Conservation (phyloP, 1,284 basidiomycete genomes). For the Polyporus tsugae region DNA sequence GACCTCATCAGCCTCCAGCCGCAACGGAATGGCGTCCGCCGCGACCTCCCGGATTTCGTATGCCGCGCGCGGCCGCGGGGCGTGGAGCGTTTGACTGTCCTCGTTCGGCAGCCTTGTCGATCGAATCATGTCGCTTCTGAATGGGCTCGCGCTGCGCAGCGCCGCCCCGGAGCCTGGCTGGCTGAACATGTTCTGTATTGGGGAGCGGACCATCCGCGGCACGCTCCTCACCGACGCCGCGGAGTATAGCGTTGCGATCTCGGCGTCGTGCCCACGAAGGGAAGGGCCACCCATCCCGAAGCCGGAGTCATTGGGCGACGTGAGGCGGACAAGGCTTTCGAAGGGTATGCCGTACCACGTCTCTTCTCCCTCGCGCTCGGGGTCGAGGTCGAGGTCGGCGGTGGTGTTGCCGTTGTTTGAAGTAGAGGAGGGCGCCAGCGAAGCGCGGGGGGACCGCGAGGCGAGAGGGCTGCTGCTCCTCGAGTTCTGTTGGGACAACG, state of each 20-base stretch:
- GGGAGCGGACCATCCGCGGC: constrained; percentile 51
- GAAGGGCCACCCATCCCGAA: constrained; percentile 44
- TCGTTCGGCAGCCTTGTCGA: constrained; percentile 37
- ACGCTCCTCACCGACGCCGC: constrained; percentile 81
- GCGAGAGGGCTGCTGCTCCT: constrained; percentile 33
- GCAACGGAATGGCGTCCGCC: constrained; percentile 78
- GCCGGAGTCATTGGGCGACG: constrained; percentile 71
- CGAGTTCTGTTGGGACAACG: constrained; percentile 17
- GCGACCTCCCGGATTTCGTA: constrained; percentile 87
- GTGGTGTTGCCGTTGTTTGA: constrained; percentile 22
- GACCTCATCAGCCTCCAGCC: constrained; percentile 69
- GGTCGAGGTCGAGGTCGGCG: constrained; percentile 23
- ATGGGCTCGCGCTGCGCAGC: constrained; percentile 41
- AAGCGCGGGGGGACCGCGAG: constrained; percentile 26
- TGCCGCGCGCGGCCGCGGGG: constrained; percentile 56
- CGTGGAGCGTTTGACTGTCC: constrained; percentile 48
- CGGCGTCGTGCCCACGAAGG: constrained; percentile 63
- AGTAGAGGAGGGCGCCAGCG: constrained; percentile 28
- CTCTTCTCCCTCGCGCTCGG: constrained; percentile 51
- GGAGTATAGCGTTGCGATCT: constrained; percentile 86
- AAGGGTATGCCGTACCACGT: constrained; percentile 79
- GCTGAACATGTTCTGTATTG: constrained; percentile 44
- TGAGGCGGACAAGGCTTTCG: constrained; percentile 80
- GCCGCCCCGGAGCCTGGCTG: constrained; percentile 28
- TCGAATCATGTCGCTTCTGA: constrained; percentile 38